Conservation (phyloP, 1,284 basidiomycete genomes). For the Rhodotorula sp. region DNA sequence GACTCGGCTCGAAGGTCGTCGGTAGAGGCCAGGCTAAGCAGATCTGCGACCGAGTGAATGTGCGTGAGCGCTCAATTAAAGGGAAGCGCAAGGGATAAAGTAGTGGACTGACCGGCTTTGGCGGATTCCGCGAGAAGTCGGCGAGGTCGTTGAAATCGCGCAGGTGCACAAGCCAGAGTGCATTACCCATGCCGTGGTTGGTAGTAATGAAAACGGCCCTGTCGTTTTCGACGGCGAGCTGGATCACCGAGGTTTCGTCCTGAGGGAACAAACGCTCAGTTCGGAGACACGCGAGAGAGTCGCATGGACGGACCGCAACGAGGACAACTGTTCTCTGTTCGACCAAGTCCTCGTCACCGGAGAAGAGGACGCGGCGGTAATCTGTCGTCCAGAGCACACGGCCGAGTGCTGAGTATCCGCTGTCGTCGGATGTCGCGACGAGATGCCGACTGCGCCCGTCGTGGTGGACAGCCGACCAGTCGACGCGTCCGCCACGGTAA, state of each 20-base stretch:
- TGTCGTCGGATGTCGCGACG: neutral
- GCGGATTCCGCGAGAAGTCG: slow-evolving; percentile 9
- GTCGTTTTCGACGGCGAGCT: slow-evolving; percentile 33
- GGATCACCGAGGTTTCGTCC: neutral
- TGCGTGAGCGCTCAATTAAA: too few relatives aligned
- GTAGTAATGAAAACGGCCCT: slow-evolving; percentile 16
- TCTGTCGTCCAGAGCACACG: slow-evolving; percentile 12
- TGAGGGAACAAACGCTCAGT: neutral
- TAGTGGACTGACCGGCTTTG: slow-evolving; percentile 9
- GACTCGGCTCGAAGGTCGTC: neutral
- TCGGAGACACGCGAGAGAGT: neutral
- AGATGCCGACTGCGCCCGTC: slow-evolving; percentile 10
- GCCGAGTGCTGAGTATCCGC: neutral
- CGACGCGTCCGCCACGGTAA: neutral
- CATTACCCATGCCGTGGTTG: neutral
- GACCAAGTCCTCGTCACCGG: neutral
- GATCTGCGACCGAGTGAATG: neutral
- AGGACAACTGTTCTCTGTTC: slow-evolving; percentile 23
- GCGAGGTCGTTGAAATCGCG: neutral
- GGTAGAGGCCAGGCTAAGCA: slow-evolving; percentile 18
- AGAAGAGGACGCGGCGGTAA: neutral
- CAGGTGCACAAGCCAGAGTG: slow-evolving; percentile 19
- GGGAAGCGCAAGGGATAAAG: neutral
- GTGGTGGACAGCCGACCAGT: slow-evolving; percentile 20
- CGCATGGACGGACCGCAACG: neutral